These are phyloP conservation scores for Rhynchosporium agropyri DNA, from an alignment of 2,329 filamentous ascomycete genomes.

Conservation along the genomic window DNA sequence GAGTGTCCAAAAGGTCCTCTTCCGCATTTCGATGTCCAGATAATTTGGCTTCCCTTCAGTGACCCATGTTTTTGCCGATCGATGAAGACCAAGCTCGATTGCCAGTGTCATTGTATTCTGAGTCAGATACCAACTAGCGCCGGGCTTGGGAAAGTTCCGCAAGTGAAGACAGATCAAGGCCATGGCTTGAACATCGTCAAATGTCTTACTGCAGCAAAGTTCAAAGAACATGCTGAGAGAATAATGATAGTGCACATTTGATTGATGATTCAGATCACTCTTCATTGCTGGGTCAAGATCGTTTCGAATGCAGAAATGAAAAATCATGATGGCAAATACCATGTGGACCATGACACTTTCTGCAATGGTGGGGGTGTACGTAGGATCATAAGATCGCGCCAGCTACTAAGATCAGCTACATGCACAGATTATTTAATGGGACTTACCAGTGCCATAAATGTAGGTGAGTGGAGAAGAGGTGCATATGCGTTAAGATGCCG, in stretches of 20 bases:
- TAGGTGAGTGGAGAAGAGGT: constrained; percentile 76
- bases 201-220: constrained; percentile 60
- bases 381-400: constrained; percentile 67
- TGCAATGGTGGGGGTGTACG: constrained; percentile 61
- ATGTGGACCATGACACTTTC: constrained; percentile 76
- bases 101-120: constrained; percentile 68
- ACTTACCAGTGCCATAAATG: constrained; percentile 68
- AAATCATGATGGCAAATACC: constrained; percentile 77
- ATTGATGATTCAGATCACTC: constrained; percentile 61
- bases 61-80: constrained; percentile 64
- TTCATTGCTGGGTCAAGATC: constrained; percentile 57
- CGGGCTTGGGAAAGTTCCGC: constrained; percentile 78
- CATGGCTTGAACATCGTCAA: constrained; percentile 73
- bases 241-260: constrained; percentile 79
- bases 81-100: constrained; percentile 75
- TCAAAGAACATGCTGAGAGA: constrained; percentile 69
- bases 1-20: constrained; percentile 76
- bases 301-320: constrained; percentile 75
- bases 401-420: constrained; percentile 49
- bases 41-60: constrained; percentile 48
- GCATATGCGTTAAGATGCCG: constrained; percentile 70
- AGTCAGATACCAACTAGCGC: constrained; percentile 69
- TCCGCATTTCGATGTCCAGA: constrained; percentile 76
- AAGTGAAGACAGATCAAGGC: constrained; percentile 72
- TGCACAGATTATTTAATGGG: too few species aligned